Conservation (phyloP, 768 basidiomycete genomes). For the Kwoniella mangroviensis region DNA sequence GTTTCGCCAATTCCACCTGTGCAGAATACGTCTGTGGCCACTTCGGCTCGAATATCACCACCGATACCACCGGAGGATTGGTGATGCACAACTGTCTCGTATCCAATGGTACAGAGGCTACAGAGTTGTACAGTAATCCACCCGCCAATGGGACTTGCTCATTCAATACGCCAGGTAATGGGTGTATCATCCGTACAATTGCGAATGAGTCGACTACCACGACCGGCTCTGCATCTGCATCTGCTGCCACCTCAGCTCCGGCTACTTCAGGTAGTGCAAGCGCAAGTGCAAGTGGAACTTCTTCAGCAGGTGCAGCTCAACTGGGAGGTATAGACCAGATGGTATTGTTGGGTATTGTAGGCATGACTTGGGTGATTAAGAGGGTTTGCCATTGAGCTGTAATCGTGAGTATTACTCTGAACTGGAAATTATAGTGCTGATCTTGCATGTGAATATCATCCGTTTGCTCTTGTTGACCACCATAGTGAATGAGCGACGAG, state of each 20-base stretch:
- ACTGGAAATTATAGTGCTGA: background rate
- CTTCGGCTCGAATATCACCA: slow-evolving; percentile 9
- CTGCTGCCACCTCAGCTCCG: background rate
- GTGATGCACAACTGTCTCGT: slow-evolving; percentile 15
- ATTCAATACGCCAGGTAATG: background rate
- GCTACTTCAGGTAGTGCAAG: background rate
- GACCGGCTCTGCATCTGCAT: background rate
- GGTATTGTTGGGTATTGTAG: background rate
- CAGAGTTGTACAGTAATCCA: background rate
- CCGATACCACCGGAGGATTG: background rate
- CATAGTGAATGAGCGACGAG: too few relatives aligned
- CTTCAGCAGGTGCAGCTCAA: background rate
- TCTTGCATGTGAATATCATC: background rate
- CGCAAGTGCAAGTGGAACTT: background rate
- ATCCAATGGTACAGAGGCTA: slow-evolving; percentile 2
- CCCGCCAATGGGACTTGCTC: slow-evolving; percentile 7
- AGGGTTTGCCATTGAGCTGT: background rate
- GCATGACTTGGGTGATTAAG: background rate
- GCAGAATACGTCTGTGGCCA: slow-evolving; percentile 6
- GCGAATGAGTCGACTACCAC: background rate
- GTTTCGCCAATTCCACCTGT: slow-evolving; percentile 9
- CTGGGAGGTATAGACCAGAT: background rate
- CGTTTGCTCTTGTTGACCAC: too few relatives aligned
- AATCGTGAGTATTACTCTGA: too few relatives aligned
- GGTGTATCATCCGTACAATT: background rate